Evolutionary conservation across 1,139 yeast genomes (phyloP).

Genomic region (Zygoascus meyerae): DNA sequence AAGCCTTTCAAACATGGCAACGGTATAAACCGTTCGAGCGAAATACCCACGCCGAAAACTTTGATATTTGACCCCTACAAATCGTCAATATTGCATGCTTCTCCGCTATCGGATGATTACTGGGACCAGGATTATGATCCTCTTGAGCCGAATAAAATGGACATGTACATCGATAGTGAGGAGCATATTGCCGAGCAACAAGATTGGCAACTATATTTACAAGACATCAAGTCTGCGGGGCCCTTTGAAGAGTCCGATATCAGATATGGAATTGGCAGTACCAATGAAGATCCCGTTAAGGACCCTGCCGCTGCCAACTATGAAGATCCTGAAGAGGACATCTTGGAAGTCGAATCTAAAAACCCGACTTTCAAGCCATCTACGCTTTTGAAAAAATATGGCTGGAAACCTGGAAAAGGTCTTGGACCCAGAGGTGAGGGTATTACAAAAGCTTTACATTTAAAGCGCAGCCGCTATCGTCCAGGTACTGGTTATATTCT

Average conservation of each 20-base stretch:
- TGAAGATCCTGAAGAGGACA: slow-evolving; percentile 17
- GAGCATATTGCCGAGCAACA: slow-evolving; percentile 16
- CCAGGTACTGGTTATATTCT: slow-evolving; percentile 21
- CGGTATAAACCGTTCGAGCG: slow-evolving; percentile 9
- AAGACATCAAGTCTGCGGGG: slow-evolving; percentile 17
- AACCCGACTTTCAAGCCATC: not conserved
- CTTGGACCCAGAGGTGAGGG: slow-evolving; percentile 17
- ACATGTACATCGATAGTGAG: slow-evolving; percentile 14
- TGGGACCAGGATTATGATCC: slow-evolving; percentile 21
- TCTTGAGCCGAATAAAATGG: slow-evolving; percentile 15
- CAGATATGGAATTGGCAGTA: slow-evolving; percentile 14
- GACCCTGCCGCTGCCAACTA: slow-evolving; percentile 13
- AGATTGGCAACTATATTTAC: slow-evolving; percentile 22
- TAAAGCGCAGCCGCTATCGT: slow-evolving; percentile 14
- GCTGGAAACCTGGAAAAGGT: slow-evolving; percentile 23
- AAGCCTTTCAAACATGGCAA: slow-evolving; percentile 11
- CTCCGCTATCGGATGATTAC: slow-evolving; percentile 5
- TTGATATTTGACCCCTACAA: slow-evolving; percentile 1
- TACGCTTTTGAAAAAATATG: slow-evolving; percentile 21
- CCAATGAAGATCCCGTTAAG: slow-evolving; percentile 17
- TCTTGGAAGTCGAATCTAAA: slow-evolving; percentile 13
- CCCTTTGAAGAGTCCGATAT: slow-evolving; percentile 13
- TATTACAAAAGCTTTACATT: slow-evolving; percentile 20
- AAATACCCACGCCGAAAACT: slow-evolving; percentile 2
- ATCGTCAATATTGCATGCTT: not conserved